Conservation (phyloP, 345 rosid species). For the Mercurialis annua region DNA sequence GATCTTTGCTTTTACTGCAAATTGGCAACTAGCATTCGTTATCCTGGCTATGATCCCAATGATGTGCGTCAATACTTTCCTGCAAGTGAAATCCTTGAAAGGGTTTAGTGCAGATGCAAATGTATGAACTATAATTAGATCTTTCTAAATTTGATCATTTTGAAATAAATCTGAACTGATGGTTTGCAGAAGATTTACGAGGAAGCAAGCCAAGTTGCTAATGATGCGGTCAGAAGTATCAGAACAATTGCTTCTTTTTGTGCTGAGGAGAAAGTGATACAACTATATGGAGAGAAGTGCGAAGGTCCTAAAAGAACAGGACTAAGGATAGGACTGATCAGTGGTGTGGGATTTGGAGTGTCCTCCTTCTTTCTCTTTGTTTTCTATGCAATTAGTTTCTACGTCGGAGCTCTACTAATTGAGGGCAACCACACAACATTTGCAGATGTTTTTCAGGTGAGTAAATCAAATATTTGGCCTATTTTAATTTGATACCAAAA, state of each 20-base stretch:
- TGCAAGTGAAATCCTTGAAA: conserved; percentile 44
- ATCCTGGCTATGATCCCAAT: conserved; percentile 47
- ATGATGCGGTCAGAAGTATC: too few species aligned
- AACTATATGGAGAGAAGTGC: conserved; percentile 30
- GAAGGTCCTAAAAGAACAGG: conserved; percentile 32
- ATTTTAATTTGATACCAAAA: too few species aligned
- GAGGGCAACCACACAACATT: conserved; percentile 29
- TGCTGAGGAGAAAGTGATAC: conserved; percentile 29
- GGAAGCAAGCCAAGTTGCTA: conserved; percentile 14
- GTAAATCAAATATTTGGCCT: too few species aligned
- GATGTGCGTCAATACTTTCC: conserved; percentile 40
- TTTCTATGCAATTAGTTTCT: conserved; percentile 33
- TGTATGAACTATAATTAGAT: conserved; percentile 8
- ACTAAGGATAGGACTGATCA: conserved; percentile 31
- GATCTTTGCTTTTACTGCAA: conserved; percentile 54
- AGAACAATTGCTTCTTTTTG: conserved; percentile 37
- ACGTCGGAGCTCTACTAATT: conserved; percentile 37
- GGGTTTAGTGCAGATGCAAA: conserved; percentile 49
- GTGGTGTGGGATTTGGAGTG: conserved; percentile 36
- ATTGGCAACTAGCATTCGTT: conserved; percentile 55
- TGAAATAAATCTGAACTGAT: too few species aligned
- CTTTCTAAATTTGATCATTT: too few species aligned
- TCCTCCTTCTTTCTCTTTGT: conserved; percentile 30
- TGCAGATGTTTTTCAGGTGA: conserved; percentile 33
- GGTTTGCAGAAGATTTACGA: conserved; percentile 15